Base-by-base conservation (phyloP, 2,329 filamentous ascomycete genomes). In the Cadophora sp. region DNA sequence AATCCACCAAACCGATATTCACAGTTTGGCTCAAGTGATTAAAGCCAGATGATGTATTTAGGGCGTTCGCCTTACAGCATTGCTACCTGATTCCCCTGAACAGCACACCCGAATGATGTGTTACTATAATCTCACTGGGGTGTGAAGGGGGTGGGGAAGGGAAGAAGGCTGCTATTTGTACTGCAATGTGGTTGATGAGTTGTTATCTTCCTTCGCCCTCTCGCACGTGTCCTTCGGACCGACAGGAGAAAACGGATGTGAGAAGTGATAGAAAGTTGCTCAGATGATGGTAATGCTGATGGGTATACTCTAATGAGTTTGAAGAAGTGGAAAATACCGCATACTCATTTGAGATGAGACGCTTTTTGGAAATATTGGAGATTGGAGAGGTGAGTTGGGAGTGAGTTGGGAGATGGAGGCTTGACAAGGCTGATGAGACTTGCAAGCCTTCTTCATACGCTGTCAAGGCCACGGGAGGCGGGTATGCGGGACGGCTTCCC, bases 31-130 rank as follows among this genome's bases (percentile, higher is more conserved):
- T 39, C 36, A 13, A 39, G 50, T 53, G 50, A 53, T 27, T 16
- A 7, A n/a, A 30, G 24, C 50, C 16, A 50, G 22, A 8, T 50
- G 47, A 27, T 50, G 47, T 22, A 27, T 51, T 22, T 22, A 27
- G 48, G 11, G 48, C 48, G 48, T 3, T 53, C 50, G 50, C 50
- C 50, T 53, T 53, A n/a, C 24, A 33, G 50, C 14, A 33, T 53
- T 53, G 50, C 24, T 53, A 53, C 50, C 50, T 53, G 3, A 53
- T 33, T 6, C 9, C 14, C 24, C 50, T n/a, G 14, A 22, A 53
- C 50, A 53, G 27, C 50, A 33, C 50, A 53, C 27, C 27, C 27
- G 13, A 33, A 4, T 24, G 14, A 18, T 24, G 24, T 53, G 50
- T 53, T 16, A 53, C 50, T n/a, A 1, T 33, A n/a, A n/a, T 27